These are phyloP conservation scores for Paulownia fortunei DNA, from an alignment of 257 asterid genomes.

Conservation along the genomic window DNA sequence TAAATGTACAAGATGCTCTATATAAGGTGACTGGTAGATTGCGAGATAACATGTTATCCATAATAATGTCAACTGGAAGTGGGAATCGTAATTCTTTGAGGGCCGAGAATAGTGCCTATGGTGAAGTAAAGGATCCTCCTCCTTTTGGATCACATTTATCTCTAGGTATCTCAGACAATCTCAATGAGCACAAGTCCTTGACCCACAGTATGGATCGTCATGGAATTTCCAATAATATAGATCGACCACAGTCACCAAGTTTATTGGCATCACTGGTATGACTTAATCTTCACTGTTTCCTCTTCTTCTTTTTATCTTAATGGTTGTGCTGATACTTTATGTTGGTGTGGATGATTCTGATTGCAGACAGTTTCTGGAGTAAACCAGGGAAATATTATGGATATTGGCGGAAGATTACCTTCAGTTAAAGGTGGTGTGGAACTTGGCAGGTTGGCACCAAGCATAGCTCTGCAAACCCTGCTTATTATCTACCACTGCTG, in stretches of 20 bases:
- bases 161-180: slow-evolving; percentile 41
- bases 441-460: slow-evolving; percentile 61
- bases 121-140: slow-evolving; percentile 48
- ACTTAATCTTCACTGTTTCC: slow-evolving; percentile 14
- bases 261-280: slow-evolving; percentile 50
- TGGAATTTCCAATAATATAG: slow-evolving; percentile 45
- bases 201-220: slow-evolving; percentile 53
- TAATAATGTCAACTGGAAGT: slow-evolving; percentile 40
- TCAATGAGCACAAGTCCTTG: slow-evolving; percentile 46
- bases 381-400: slow-evolving; percentile 41
- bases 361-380: slow-evolving; percentile 48
- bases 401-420: slow-evolving; percentile 45
- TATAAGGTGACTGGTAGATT: slow-evolving; percentile 62
- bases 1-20: slow-evolving; percentile 69
- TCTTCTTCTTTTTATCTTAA: slow-evolving; percentile 17
- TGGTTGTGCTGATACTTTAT: slow-evolving; percentile 12
- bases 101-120: slow-evolving; percentile 45
- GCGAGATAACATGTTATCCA: slow-evolving; percentile 55
- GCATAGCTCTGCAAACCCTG: slow-evolving; percentile 20
- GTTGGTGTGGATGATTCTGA: slow-evolving; percentile 24
- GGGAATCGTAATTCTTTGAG: slow-evolving; percentile 39
- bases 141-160: slow-evolving; percentile 47
- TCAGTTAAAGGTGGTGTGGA: slow-evolving; percentile 53
- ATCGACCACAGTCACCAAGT: slow-evolving; percentile 40
- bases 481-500: neutral